Evolutionary conservation across 2,329 filamentous ascomycete species (phyloP), one percentile per base, ranked within the genome.

Genomic region (Fusarium caatingaense): DNA sequence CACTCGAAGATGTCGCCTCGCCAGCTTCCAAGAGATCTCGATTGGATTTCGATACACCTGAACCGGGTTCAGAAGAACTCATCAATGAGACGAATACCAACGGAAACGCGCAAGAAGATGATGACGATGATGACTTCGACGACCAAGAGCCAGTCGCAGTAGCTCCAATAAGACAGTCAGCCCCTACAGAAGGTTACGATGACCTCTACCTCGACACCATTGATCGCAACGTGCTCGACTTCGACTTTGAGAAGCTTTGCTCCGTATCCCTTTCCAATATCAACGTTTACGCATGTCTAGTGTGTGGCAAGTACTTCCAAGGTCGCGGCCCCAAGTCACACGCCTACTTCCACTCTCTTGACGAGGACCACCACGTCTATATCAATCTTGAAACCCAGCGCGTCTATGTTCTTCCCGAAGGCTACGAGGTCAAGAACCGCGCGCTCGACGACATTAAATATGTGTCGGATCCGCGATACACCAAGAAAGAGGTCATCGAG

Each of bases 131-230:
- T 4, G 79, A 80, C 9, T 80, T 80, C 8, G 83, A 82, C 40
- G 82, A 83, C 8, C 79, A 81, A 30, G 81, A 81, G n/a, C 78
- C 80, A 8, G 79, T 80, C 27, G 75, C 80, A 34, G 75, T 77
- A 48, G 69, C 66, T 74, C 78, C 60, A 40, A 75, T 54, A 78
- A 78, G 21, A 70, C 94, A 97, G 79, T 85, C 85, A 51, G 93
- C 91, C 46, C 94, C 95, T 18, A 88, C 92, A 34, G 92, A 92
- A 78, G 95, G 95, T 67, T 99, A 98, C 83, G 91, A 92, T 76
- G 95, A 99, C 79, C 89, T 99, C 28, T 99, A 99, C 80, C 92
- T 99, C 73, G 96, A 99, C 83, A 98, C 96, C 15, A 97, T 99
- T 81, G 90, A 97, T 80, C 93, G 96, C 76, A 89, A 91, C 77